A percentile compares a stretch with the other conserved stretches of the same genome.
phyloP scores from a whole-genome alignment of 225 moss, liverwort and hornwort species.

The Bryoerythrophyllum caledonicum region DNA sequence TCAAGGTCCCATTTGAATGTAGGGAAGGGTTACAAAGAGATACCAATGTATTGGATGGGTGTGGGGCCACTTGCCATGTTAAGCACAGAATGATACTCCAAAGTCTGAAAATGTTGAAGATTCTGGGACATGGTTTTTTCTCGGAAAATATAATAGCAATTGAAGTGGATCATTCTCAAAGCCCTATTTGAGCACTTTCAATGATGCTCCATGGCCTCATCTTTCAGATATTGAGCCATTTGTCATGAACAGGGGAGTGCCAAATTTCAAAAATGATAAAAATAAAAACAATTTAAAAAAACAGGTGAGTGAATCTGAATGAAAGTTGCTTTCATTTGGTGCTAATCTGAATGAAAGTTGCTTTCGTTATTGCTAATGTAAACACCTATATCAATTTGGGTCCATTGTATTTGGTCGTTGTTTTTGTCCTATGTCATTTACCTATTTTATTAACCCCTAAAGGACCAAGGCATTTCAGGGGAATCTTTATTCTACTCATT shows the following conservation, averaged over 20 bases:
- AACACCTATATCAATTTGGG: no score
- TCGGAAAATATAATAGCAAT: background rate
- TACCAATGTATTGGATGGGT: background rate
- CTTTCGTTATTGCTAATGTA: no score
- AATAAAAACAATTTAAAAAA: no score
- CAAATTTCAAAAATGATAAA: no score
- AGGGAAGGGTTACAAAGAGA: background rate
- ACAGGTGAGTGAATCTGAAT: no score
- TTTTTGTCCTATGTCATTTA: no score
- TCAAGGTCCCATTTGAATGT: background rate
- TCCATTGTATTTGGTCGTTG: no score
- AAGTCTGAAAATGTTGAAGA: background rate
- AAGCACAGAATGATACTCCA: background rate
- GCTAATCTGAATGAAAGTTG: no score
- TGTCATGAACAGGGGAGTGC: background rate
- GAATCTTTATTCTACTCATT: no score
- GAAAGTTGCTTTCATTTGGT: background rate
- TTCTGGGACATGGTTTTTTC: background rate
- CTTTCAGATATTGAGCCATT: background rate
- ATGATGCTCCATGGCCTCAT: conserved; percentile 1
- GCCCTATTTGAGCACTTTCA: background rate
- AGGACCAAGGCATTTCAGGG: no score
- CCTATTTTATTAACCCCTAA: no score
- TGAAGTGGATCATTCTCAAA: background rate
- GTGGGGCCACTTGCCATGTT: background rate